Evolutionary conservation across 2,329 filamentous ascomycete species (phyloP), one percentile per base, ranked within the genome.

Genomic region (Ascochyta fabae): DNA sequence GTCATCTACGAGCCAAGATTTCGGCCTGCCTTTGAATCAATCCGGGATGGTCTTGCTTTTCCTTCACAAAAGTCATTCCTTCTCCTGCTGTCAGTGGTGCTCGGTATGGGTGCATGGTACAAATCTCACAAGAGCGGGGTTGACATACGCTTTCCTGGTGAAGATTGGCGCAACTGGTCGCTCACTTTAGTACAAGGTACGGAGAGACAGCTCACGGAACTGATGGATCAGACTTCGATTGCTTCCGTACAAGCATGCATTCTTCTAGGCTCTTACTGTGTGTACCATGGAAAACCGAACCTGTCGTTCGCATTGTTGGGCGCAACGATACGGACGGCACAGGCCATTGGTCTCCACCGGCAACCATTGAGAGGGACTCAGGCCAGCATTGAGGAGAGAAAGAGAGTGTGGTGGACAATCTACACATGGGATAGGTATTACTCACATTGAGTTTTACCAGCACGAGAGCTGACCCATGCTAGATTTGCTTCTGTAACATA

Each of bases 211-310:
- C 47, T 80, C 13, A 67, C 75, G n/a, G 74, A 78, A 23, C 43
- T 80, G 16, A 76, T 80, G 69, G 77, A 79, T 50, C 64, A 75
- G 22, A 71, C 69, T n/a, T 75, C 71, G 0, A 51, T 79, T 12
- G 69, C 66, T 9, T 71, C 72, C 5, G 71, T 74, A 3, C 78
- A 79, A 59, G 69, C 71, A 5, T 76, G 75, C 38, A 73, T 75
- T 34, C 64, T 80, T 13, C 65, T 79, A 1, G 78, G 77, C 5
- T 76, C 75, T 1, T 75, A 77, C 45, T 72, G 76, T 35, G 67
- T 79, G 13, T 80, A 79, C 44, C 77, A 79, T 53, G 78, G 78
- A 6, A 71, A 72, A 24, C 77, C 77, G 1, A 77, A 76, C 35
- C 57, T 76, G 8, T 75, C 76, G 1, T 78, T 77, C 47, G 69